Evolutionary conservation across 1,284 basidiomycete genomes (phyloP).

Genomic region (Leucoagaricus sp.): DNA sequence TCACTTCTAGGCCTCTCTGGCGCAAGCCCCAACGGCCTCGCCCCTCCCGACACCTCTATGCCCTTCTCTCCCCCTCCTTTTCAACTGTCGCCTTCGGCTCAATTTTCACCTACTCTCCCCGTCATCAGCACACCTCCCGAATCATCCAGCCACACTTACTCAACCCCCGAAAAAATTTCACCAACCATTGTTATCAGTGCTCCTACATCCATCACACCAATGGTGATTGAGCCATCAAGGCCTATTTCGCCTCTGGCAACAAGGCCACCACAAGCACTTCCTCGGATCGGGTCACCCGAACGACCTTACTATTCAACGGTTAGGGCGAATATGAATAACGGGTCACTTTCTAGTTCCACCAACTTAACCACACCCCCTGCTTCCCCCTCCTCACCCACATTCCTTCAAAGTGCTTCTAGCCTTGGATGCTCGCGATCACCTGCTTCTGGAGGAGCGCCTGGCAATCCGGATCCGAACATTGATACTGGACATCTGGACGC

Average conservation of each 20-base stretch:
- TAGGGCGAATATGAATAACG: conserved; percentile 3
- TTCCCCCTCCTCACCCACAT: conserved; percentile 1
- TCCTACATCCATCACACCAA: background rate
- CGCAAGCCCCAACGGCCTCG: background rate
- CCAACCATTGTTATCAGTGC: background rate
- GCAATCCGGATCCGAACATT: background rate
- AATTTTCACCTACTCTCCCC: background rate
- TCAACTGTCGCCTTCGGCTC: background rate
- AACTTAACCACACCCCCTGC: conserved; percentile 7
- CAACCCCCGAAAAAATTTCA: background rate
- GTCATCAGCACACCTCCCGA: conserved; percentile 3
- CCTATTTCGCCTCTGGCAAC: background rate
- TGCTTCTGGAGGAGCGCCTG: background rate
- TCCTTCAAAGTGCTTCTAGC: too few relatives aligned
- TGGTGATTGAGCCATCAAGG: background rate
- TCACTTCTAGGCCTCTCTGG: background rate
- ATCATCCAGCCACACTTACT: background rate
- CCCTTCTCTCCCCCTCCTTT: conserved; percentile 4
- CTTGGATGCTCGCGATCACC: background rate
- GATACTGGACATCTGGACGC: background rate
- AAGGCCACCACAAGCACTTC: background rate
- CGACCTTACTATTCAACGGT: conserved; percentile 13
- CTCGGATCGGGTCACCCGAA: conserved; percentile 13
- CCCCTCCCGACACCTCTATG: background rate
- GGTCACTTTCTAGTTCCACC: background rate